Evolutionary conservation across 2,329 filamentous ascomycete species (phyloP).

Genomic region (Camillea tinctor): DNA sequence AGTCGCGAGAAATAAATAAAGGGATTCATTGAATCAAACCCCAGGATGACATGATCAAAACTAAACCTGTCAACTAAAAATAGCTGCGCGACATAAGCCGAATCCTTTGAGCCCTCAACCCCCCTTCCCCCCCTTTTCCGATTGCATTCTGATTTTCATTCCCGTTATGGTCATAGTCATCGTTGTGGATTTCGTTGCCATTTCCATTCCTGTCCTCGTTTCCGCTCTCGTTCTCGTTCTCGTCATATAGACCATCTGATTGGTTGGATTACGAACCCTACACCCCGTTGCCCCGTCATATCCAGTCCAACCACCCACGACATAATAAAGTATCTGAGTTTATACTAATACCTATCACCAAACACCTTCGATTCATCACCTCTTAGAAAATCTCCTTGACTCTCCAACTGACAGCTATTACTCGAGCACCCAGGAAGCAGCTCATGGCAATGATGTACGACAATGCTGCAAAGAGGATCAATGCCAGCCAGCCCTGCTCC

Average conservation of each 20-base stretch:
- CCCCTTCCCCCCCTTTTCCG: not conserved
- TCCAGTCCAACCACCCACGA: not conserved
- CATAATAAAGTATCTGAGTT: not conserved
- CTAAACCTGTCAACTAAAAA: no score
- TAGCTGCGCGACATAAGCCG: not conserved
- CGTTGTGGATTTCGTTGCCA: no score
- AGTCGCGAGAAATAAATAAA: no score
- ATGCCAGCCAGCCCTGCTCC: conserved; percentile 25
- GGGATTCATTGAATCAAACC: no score
- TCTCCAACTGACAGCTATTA: conserved; percentile 28
- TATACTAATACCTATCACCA: no score
- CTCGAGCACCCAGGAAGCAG: conserved; percentile 28
- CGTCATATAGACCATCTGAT: not conserved
- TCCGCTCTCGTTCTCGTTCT: not conserved
- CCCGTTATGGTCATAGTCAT: no score
- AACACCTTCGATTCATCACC: no score
- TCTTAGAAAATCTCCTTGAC: conserved; percentile 26
- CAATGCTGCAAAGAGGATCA: conserved; percentile 29
- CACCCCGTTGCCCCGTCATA: not conserved
- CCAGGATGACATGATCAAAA: no score
- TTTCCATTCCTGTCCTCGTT: no score
- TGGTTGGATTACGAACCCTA: not conserved
- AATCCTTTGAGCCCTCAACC: not conserved
- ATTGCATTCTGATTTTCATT: not conserved
- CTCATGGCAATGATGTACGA: conserved; percentile 30